Base-by-base conservation (phyloP, 2,329 filamentous ascomycete genomes). In the Aspergillus piperis region DNA sequence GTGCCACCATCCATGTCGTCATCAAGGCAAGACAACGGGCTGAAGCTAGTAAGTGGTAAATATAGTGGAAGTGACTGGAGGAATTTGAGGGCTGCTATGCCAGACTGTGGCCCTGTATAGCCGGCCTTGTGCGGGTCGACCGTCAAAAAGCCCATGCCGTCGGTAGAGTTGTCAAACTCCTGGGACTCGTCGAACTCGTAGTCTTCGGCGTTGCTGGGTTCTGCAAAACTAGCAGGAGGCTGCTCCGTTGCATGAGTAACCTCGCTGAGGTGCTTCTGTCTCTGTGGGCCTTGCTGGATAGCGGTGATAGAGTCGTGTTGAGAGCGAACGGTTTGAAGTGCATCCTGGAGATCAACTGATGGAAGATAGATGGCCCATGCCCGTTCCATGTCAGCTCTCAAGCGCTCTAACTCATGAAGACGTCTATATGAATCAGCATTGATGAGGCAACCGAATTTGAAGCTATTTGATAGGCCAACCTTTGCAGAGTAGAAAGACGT, bases 111-210 rank as follows among this genome's bases (percentile, higher is more conserved):
- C 1, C 64, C 64, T 13, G 62, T 66, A 56, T 66, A 66, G 19
- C 64, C 64, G 3, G 64, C 61, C 44, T 65, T 66, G 49, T 62
- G 64, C 2, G 64, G 62, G 19, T 63, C 64, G 8, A 64, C 61
- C 2, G 64, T 66, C 21, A 66, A 44, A 13, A 63, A 66, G 1
- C 62, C 64, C 64, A 66, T 66, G 17, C 64, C 64, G 39, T 65
- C 64, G 13, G 61, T 66, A 6, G 62, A 65, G 32, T 65, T 66
- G 47, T 65, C 62, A 39, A 66, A 66, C 41, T 66, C 64, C 49
- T 64, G 64, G 8, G 64, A 66, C 32, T 66, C 64, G 42, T 66
- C 64, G 19, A 66, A 66, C 57, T 66, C 64, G 41, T 65, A 66
- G 52, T 65, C 64, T 30, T 66, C 64, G 3, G 64, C 64, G 23